Conservation (phyloP, 78 protist species). For the Speleostelium caveatum region DNA sequence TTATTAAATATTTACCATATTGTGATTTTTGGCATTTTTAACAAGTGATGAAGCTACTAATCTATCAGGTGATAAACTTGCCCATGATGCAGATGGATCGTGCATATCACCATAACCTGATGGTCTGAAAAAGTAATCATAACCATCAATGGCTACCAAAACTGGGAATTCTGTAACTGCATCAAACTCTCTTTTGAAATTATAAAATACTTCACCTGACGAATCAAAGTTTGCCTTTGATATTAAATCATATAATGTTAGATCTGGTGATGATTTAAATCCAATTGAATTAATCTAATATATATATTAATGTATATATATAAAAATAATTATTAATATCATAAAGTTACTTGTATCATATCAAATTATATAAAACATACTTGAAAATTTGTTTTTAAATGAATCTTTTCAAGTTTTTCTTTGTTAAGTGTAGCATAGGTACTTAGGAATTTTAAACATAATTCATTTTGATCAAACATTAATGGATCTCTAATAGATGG, state of each 20-base stretch:
- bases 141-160: conserved; percentile 58
- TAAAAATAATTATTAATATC: conserved; percentile 1
- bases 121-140: conserved; percentile 24
- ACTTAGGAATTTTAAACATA: conserved; percentile 2
- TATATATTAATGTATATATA: background rate
- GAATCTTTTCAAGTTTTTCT: conserved; percentile 47
- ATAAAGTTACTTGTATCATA: background rate
- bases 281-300: conserved; percentile 22
- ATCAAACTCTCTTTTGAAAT: conserved; percentile 63
- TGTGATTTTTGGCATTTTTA: conserved; percentile 28
- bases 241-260: conserved; percentile 54
- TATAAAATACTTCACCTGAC: conserved; percentile 37
- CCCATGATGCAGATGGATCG: conserved; percentile 11
- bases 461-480: conserved; percentile 49
- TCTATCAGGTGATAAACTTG: conserved; percentile 56
- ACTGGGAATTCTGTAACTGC: conserved; percentile 62
- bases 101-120: conserved; percentile 77
- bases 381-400: conserved; percentile 50
- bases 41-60: conserved; percentile 29
- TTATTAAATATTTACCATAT: conserved; percentile 16
- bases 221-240: conserved; percentile 8
- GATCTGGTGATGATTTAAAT: conserved; percentile 42
- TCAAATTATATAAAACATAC: conserved; percentile 18
- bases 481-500: conserved; percentile 34
- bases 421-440: conserved; percentile 24